Evolutionary conservation across 192 early-diverging fungal genomes (phyloP), one percentile per base, ranked within the genome.

Genomic region (Backusella mclennaniae): DNA sequence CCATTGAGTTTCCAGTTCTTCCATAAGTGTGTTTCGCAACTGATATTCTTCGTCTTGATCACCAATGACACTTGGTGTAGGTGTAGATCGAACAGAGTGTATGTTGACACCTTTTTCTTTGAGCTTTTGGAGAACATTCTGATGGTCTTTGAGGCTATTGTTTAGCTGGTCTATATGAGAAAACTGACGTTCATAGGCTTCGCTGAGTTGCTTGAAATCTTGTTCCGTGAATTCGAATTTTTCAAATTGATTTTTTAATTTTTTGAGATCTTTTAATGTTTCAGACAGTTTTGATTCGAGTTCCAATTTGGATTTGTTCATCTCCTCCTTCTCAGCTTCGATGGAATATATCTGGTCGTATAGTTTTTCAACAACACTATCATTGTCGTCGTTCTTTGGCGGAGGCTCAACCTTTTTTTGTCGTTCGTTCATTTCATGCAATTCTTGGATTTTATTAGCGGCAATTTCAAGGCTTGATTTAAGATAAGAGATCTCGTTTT

Each of bases 1-100:
- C 85, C 85, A 88, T 67, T 86, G 84, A 36, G 53, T 80, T 74
- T 90, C 89, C 4, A 90, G 73, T 68, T 90, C 89, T 42, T 74
- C 81, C 38, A 90, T 69, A 29, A 90, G 81, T 21, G 85, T 71
- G 41, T 46, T 71, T 49, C 31, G 59, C 2, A 74, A 66, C 35
- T 39, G 31, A 23, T 49, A 38, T 21, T 38, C 26, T 12, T 69
- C 23, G 23, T 29, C 26, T 9, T 71, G 19, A 1, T 66, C 76
- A 44, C 39, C 44, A 42, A 66, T 70, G 7, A 31, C 35, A 42
- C 82, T 83, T 15, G 71, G 59, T 23, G 78, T 68, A 31, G 82
- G 73, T 36, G 77, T 75, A 17, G 66, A 66, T 14, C 31, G 41
- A 23, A 73, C n/a, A 8, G 82, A 72, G 21, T 67, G 12, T 15